A percentile compares a stretch with the other conserved stretches of the same genome.
Conservation (phyloP, 1,139 yeast species). For the Magnusiomyces magnusii region DNA sequence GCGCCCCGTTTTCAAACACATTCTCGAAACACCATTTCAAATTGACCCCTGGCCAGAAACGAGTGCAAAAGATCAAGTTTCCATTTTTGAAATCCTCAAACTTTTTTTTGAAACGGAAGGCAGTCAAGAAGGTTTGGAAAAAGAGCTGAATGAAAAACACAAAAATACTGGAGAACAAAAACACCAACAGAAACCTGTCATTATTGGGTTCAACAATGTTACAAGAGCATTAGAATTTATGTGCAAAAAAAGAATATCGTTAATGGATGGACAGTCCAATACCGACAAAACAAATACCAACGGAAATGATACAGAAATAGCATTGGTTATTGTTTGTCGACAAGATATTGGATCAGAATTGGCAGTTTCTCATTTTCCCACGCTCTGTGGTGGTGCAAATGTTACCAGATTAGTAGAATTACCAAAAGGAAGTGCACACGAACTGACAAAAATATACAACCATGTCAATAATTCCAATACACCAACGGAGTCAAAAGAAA, state of each 20-base stretch:
- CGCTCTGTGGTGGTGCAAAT: slow-evolving; percentile 11
- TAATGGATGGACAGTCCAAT: background rate
- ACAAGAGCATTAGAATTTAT: slow-evolving; percentile 7
- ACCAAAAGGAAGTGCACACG: slow-evolving; percentile 8
- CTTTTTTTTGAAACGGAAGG: background rate
- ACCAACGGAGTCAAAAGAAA: background rate
- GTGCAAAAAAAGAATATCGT: background rate
- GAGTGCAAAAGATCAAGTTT: background rate
- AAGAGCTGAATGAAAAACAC: background rate
- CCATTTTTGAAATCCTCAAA: slow-evolving; percentile 1
- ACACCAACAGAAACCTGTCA: slow-evolving; percentile 7
- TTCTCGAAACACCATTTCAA: slow-evolving; percentile 13
- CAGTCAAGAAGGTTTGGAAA: background rate
- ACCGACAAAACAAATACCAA: background rate
- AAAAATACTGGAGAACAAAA: no score
- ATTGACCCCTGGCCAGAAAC: slow-evolving; percentile 10
- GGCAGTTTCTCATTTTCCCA: slow-evolving; percentile 10
- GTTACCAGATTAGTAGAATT: slow-evolving; percentile 8
- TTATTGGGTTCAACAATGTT: slow-evolving; percentile 12
- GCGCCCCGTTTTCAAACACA: slow-evolving; percentile 11
- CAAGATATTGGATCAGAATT: slow-evolving; percentile 13
- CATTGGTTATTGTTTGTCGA: slow-evolving; percentile 10
- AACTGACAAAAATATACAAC: slow-evolving; percentile 1
- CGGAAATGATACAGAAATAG: background rate
- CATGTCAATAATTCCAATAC: background rate